Evolutionary conservation across 1,284 basidiomycete species (phyloP), one percentile per base, ranked within the genome.

Genomic region (Cystobasidium pallidum): DNA sequence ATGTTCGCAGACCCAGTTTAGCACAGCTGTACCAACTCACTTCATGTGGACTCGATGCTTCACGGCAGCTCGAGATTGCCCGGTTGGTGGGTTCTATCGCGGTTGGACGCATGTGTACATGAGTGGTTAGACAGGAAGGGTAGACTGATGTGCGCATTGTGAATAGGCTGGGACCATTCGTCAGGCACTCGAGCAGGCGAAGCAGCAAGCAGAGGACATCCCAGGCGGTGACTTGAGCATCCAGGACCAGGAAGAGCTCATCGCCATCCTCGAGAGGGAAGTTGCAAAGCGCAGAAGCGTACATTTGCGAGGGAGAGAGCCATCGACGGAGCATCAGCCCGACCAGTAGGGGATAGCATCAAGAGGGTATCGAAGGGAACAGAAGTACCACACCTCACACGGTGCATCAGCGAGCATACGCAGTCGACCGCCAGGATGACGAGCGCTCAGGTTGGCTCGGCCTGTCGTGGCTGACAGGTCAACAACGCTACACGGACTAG

Each of bases 51-150:
- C 59, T 64, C 24, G 68, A 71, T 43, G 47, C 68, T 24, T 43
- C 68, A n/a, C 68, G 68, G 17, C 68, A 71, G 68, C 36, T 63
- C 15, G 68, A 71, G 49, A 64, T 71, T 39, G 68, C 68, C 15
- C 45, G 68, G 4, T 36, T 61, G 57, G 67, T 70, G 58, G 3
- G 67, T 45, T n/a, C 39, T 15, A 8, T 41, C 7, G 15, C 39
- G 15, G 39, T 7, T 41, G 39, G 39, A 41, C 15, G 39, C 8
- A 8, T 45, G 43, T 19, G 19, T n/a, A 17, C 43, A 45, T 39
- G 13, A 39, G 36, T 13, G 36, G 13, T 7, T 39, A 13, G 36
- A 39, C 36, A 39, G 36, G 7, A 45, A 45, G 11, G 19, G 43
- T 45, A 45, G 43, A n/a, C 19, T 45, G 15, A 45, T 19, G 15